Conservation (phyloP, 805 yeast genomes). For the Yarrowia sp. region DNA sequence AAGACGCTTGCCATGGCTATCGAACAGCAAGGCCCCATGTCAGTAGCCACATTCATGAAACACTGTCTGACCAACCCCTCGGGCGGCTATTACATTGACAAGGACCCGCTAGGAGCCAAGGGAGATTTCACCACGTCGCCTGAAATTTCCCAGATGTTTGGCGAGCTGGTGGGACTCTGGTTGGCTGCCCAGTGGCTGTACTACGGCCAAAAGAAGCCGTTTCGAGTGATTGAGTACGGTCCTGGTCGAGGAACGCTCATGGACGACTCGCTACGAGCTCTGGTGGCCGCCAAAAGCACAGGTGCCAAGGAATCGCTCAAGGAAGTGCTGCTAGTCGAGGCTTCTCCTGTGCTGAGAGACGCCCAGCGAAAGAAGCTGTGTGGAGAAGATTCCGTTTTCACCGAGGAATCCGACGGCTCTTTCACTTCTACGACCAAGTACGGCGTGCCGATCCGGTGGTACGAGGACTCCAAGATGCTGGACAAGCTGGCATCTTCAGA, state of each 20-base stretch:
- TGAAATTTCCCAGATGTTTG: constrained; percentile 85
- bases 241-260: constrained; percentile 86
- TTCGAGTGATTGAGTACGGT: constrained; percentile 76
- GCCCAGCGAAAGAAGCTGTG: constrained; percentile 63
- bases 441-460: constrained; percentile 58
- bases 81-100: constrained; percentile 78
- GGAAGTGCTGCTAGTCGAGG: constrained; percentile 68
- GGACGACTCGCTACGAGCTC: constrained; percentile 62
- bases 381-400: constrained; percentile 43
- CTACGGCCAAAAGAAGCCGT: constrained; percentile 59
- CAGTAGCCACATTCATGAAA: constrained; percentile 76
- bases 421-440: constrained; percentile 49
- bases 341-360: constrained; percentile 66
- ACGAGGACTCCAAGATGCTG: constrained; percentile 47
- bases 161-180: constrained; percentile 85
- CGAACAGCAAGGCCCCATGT: constrained; percentile 75
- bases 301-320: constrained; percentile 33
- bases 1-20: constrained; percentile 49
- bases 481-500: constrained; percentile 43
- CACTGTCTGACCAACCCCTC: constrained; percentile 81
- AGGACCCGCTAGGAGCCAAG: constrained; percentile 69
- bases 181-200: constrained; percentile 58
- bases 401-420: constrained; percentile 11
- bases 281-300: constrained; percentile 39
- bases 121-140: constrained; percentile 90